Evolutionary conservation across 208 protist genomes (phyloP).

Genomic region (Acanthamoeba castellanii): DNA sequence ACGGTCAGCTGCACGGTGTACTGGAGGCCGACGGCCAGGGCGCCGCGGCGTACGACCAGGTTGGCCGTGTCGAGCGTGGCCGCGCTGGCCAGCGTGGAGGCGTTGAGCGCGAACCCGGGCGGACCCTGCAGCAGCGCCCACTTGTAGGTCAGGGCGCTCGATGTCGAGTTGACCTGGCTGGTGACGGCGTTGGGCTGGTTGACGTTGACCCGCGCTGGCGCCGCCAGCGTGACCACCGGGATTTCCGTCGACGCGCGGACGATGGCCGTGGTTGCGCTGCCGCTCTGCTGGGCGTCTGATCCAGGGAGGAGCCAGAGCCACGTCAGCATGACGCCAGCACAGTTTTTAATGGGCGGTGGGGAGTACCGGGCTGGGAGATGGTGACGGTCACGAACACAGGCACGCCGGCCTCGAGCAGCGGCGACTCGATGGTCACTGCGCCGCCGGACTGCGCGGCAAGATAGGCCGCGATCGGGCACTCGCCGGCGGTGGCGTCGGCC

Average conservation of each 20-base stretch:
- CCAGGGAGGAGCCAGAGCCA: no score
- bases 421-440: not conserved
- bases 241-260: not conserved
- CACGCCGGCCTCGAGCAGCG: not conserved
- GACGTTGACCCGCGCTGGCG: constrained; percentile 2
- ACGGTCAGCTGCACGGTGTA: constrained; percentile 17
- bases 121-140: not conserved
- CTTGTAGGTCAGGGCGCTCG: not conserved
- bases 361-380: not conserved
- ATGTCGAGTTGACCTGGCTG: not conserved
- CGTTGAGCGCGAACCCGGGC: not conserved
- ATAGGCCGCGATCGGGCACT: not conserved
- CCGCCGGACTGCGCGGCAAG: not conserved
- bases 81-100: not conserved
- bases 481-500: not conserved
- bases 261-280: not conserved
- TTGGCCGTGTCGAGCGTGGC: not conserved
- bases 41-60: not conserved
- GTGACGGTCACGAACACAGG: not conserved
- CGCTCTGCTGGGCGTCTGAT: not conserved
- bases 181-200: constrained; percentile 16
- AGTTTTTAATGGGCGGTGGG: not conserved
- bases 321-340: not conserved
- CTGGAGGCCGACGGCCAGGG: not conserved
- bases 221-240: not conserved